These are phyloP conservation scores for Yamadazyma akitaensis DNA, from an alignment of 805 yeast species.

Conservation along the genomic window DNA sequence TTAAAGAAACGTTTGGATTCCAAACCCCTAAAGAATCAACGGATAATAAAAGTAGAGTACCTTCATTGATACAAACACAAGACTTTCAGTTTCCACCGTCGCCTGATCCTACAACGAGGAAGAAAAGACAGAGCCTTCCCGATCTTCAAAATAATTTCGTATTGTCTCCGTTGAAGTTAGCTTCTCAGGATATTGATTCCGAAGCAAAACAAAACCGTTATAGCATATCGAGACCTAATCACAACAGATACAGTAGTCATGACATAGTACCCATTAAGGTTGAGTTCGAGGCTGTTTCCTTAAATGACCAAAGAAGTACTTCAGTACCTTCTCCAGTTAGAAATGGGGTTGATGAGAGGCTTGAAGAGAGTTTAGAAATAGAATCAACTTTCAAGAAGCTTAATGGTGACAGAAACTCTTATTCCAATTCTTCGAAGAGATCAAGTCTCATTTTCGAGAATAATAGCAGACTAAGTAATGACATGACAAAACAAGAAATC, in stretches of 20 bases:
- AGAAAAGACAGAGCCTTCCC: constrained; percentile 34
- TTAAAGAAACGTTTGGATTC: constrained; percentile 11
- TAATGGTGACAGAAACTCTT: constrained; percentile 7
- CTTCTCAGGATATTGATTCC: constrained; percentile 17
- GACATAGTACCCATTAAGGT: constrained; percentile 42
- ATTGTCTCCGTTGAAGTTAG: constrained; percentile 40
- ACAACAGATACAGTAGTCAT: constrained; percentile 40
- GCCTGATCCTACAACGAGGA: constrained; percentile 28
- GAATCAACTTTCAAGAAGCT: constrained; percentile 11
- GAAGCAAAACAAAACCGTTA: constrained; percentile 19
- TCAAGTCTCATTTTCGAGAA: constrained; percentile 9
- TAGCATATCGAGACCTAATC: constrained; percentile 30
- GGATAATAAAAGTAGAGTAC: constrained; percentile 7
- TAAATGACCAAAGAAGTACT: constrained; percentile 19
- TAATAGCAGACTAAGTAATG: constrained; percentile 5
- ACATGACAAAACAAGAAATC: constrained; percentile 30
- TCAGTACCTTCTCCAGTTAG: constrained; percentile 17
- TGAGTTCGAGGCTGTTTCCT: constrained; percentile 32
- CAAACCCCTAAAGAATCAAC: constrained; percentile 14
- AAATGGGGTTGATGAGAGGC: constrained; percentile 3
- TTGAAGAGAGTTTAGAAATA: constrained; percentile 6
- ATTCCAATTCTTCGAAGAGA: constrained; percentile 5
- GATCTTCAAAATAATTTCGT: constrained; percentile 34
- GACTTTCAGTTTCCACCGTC: constrained; percentile 28
- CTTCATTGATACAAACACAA: constrained; percentile 14